Evolutionary conservation across 2,329 filamentous ascomycete species (phyloP).

Genomic region (Cercospora nicotianae): DNA sequence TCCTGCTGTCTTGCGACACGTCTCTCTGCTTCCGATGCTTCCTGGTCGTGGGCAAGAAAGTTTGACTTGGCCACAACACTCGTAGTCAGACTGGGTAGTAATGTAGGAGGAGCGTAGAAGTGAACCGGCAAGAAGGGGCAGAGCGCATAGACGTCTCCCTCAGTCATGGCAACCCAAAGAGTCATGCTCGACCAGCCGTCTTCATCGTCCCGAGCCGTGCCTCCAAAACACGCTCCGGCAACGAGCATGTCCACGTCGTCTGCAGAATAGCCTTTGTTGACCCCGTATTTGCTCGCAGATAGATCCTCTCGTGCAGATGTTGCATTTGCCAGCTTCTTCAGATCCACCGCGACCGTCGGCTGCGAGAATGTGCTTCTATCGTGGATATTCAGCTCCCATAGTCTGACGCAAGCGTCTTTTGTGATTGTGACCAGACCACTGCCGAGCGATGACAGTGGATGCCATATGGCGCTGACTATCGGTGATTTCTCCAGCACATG

Average conservation of each 20-base stretch:
- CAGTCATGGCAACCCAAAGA: conserved; percentile 92
- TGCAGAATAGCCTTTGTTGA: conserved; percentile 80
- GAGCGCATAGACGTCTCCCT: conserved; percentile 89
- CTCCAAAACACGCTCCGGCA: conserved; percentile 85
- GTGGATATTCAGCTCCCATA: conserved; percentile 85
- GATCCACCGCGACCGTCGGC: conserved; percentile 78
- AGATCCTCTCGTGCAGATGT: conserved; percentile 81
- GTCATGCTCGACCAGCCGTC: conserved; percentile 90
- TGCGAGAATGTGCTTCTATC: conserved; percentile 86
- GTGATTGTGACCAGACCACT: conserved; percentile 86
- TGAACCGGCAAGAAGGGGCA: conserved; percentile 85
- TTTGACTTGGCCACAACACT: conserved; percentile 73
- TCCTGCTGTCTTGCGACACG: conserved; percentile 55
- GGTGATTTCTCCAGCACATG: conserved; percentile 85
- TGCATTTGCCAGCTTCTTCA: conserved; percentile 85
- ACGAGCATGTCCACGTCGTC: conserved; percentile 94
- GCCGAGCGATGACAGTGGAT: conserved; percentile 81
- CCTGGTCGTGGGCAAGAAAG: conserved; percentile 43
- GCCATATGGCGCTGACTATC: conserved; percentile 82
- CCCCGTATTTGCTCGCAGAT: conserved; percentile 69
- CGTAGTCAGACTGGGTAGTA: conserved; percentile 79
- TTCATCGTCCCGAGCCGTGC: conserved; percentile 58
- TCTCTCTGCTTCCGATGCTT: conserved; percentile 48
- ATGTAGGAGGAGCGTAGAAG: conserved; percentile 71
- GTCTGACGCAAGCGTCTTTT: conserved; percentile 78